These are phyloP conservation scores for Aspergillus sclerotioniger DNA, from an alignment of 495 filamentous ascomycete genomes.

Conservation along the genomic window DNA sequence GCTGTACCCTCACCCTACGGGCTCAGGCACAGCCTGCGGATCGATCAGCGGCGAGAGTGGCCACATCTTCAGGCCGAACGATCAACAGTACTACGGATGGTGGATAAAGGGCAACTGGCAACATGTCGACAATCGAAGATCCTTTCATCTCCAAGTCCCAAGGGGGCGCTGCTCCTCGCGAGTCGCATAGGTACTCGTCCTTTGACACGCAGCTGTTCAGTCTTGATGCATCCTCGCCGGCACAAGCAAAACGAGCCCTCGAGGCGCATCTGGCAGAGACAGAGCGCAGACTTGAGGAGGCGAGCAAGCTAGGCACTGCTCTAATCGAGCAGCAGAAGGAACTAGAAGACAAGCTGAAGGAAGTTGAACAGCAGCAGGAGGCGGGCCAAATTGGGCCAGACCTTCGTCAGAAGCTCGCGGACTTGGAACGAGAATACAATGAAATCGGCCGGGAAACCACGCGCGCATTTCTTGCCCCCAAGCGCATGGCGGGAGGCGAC, in stretches of 20 bases:
- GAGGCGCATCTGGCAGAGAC: constrained; percentile 91
- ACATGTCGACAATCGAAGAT: constrained; percentile 48
- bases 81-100: constrained; percentile 8
- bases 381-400: constrained; percentile 83
- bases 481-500: constrained; percentile 70
- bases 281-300: constrained; percentile 84
- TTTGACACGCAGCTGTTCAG: constrained; percentile 79
- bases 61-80: background rate
- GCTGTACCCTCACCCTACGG: constrained; percentile 25
- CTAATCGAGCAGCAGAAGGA: constrained; percentile 82
- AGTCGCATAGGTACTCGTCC: constrained; percentile 68
- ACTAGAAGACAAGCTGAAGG: constrained; percentile 74
- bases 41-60: background rate
- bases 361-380: constrained; percentile 76
- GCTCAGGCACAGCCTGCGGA: constrained; percentile 26
- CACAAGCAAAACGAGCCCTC: constrained; percentile 81
- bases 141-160: constrained; percentile 50
- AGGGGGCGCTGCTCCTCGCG: constrained; percentile 38
- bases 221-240: constrained; percentile 73
- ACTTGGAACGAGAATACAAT: constrained; percentile 92
- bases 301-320: constrained; percentile 80
- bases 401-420: constrained; percentile 74
- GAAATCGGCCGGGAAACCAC: constrained; percentile 90
- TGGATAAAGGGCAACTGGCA: constrained; percentile 17
- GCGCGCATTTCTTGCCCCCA: constrained; percentile 79